Percentiles rank a stretch among this genome's conserved stretches.
phyloP scores from a whole-genome alignment of 2,329 filamentous ascomycete genomes.

The Claviceps digitariae region DNA sequence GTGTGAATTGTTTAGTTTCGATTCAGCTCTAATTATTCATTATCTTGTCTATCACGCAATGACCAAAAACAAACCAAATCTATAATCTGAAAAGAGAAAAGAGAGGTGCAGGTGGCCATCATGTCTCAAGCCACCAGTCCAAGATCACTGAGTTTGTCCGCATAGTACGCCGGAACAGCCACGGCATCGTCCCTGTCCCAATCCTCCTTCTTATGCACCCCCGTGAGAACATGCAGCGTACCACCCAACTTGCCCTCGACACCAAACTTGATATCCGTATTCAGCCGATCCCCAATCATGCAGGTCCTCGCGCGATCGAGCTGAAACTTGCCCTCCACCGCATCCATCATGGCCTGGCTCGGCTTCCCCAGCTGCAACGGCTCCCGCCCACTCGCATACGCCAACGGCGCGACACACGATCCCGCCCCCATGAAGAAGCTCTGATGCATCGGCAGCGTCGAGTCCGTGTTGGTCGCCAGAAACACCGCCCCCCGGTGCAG shows the following conservation, averaged over 20 bases:
- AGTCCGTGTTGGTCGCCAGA: slow-evolving; percentile 87
- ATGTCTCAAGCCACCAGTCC: slow-evolving; percentile 13
- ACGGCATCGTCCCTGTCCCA: slow-evolving; percentile 56
- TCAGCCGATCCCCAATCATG: slow-evolving; percentile 89
- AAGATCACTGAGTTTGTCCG: slow-evolving; percentile 74
- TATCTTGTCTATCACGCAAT: background rate
- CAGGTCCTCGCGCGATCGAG: slow-evolving; percentile 75
- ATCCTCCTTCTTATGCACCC: slow-evolving; percentile 75
- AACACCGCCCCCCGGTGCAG: slow-evolving; percentile 70
- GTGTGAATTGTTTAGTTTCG: background rate
- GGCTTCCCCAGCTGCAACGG: slow-evolving; percentile 83
- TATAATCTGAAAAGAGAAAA: background rate
- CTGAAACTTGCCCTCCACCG: slow-evolving; percentile 88
- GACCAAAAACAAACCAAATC: background rate
- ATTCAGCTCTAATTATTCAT: background rate
- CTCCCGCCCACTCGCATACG: slow-evolving; percentile 54
- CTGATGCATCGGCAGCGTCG: slow-evolving; percentile 69
- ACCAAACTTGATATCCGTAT: slow-evolving; percentile 95
- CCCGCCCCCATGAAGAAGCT: slow-evolving; percentile 87
- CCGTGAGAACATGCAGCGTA: slow-evolving; percentile 80
- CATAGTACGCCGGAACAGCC: slow-evolving; percentile 68
- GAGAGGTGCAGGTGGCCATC: background rate
- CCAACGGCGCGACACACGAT: slow-evolving; percentile 62
- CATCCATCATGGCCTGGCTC: slow-evolving; percentile 98
- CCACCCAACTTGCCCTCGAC: slow-evolving; percentile 83